phyloP scores from a whole-genome alignment of 306 rosid species.

The Corylus avellana region DNA sequence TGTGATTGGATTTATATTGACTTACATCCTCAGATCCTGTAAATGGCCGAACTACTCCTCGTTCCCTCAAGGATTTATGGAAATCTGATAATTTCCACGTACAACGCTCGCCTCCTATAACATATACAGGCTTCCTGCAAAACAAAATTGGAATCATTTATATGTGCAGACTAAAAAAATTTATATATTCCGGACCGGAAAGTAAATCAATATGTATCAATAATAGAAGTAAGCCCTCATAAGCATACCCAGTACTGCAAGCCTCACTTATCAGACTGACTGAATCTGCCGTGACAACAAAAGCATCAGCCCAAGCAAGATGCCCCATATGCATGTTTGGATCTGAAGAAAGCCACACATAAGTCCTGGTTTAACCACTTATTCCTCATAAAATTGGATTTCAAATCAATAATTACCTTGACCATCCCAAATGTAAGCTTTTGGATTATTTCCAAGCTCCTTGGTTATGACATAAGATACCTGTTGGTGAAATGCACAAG shows the following conservation, averaged over 20 bases:
- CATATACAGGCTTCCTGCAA: conserved; percentile 84
- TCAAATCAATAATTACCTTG: conserved; percentile 53
- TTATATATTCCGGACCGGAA: neutral
- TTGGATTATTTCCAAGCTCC: conserved; percentile 80
- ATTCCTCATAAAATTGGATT: conserved; percentile 17
- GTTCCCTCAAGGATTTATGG: conserved; percentile 67
- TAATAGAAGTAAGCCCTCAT: conserved; percentile 6
- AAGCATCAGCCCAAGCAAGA: conserved; percentile 95
- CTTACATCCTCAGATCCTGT: conserved; percentile 97
- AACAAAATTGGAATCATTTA: conserved; percentile 9
- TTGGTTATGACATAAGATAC: conserved; percentile 54
- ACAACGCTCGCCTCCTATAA: conserved; percentile 78
- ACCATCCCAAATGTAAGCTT: conserved; percentile 82
- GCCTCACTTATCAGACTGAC: conserved; percentile 87
- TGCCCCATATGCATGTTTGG: conserved; percentile 87
- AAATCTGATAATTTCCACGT: conserved; percentile 86
- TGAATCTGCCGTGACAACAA: conserved; percentile 94
- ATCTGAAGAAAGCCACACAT: conserved; percentile 45
- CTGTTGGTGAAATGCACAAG: conserved; percentile 39
- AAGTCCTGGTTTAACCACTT: conserved; percentile 19
- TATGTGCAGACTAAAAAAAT: neutral
- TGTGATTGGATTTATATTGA: neutral
- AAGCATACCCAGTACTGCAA: conserved; percentile 95
- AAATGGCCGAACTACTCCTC: conserved; percentile 78
- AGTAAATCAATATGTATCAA: conserved; percentile 8